Evolutionary conservation across 345 rosid species (phyloP), one percentile per base, ranked within the genome.

Genomic region (Gossypium longicalyx): DNA sequence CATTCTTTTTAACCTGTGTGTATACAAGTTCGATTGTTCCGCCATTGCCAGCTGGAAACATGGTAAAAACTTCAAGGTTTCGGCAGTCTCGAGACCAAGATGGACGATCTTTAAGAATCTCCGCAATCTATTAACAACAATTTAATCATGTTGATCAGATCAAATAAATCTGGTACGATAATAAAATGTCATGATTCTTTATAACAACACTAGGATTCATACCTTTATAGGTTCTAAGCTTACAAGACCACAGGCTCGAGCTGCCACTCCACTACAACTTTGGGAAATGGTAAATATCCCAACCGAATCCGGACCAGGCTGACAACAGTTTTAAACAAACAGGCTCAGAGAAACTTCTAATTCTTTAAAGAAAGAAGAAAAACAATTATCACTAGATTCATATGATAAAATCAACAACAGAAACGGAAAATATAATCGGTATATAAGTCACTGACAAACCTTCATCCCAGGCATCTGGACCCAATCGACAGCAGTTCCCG

Each of bases 281-380:
- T 91, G 98, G 71, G 99, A 95, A 84, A 95, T 95, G 80, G 99
- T 94, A 93, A 95, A 95, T 82, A 95, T 95, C 84, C 99, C 99
- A 93, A 93, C 98, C 83, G 97, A 95, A 91, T 95, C 99, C 97
- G 99, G 99, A 95, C 99, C 99, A 95, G 99, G 99, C 99, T 93
- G 86, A 70, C 64, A 70, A 75, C 25, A 70, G 10, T 47, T 71
- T 38, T 49, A 44, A 67, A 72, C 15, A 67, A 62, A n/a, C 47
- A 4, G 8, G 43, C 17, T 77, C 53, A 52, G 9, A 19, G 64
- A 70, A 12, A 53, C 41, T 59, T 25, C 2, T 2, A 47, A 51
- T 56, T 56, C 43, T 20, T 53, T 44, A 12, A 25, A 3, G 20
- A 22, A 7, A 44, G 53, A 56, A 73, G 43, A 54, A 72, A 29